A percentile compares a stretch with the other conserved stretches of the same genome.
phyloP scores from a whole-genome alignment of 202 grass and related monocot species.

The Eragrostis tef region DNA sequence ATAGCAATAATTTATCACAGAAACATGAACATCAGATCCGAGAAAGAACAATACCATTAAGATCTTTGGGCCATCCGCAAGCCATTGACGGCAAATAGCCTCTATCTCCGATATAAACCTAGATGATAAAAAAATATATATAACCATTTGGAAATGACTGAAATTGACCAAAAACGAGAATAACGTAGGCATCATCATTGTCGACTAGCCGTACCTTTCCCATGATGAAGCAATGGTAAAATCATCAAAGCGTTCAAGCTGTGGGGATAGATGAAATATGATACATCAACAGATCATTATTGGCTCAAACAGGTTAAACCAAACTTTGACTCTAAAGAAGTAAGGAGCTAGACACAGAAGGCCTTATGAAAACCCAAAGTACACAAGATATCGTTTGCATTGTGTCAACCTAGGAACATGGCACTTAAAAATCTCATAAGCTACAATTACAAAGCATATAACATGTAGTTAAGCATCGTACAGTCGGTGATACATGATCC shows the following conservation, averaged over 20 bases:
- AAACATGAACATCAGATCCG: constrained; percentile 23
- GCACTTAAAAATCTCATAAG: not conserved
- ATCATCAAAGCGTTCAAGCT: constrained; percentile 89
- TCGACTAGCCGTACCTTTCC: constrained; percentile 73
- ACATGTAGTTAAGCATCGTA: constrained; percentile 12
- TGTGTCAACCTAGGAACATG: not conserved
- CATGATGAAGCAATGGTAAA: constrained; percentile 97
- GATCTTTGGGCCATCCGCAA: constrained; percentile 81
- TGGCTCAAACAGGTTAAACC: not conserved
- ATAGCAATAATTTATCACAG: not conserved
- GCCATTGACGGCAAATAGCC: constrained; percentile 89
- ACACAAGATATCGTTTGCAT: not conserved
- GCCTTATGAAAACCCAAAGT: constrained; percentile 3
- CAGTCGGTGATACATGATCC: not conserved
- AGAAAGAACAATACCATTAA: constrained; percentile 69
- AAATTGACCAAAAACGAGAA: constrained; percentile 22
- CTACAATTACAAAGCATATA: not conserved
- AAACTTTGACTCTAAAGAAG: constrained; percentile 4
- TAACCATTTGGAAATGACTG: not conserved
- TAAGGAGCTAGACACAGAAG: constrained; percentile 1
- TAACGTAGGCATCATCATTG: constrained; percentile 22
- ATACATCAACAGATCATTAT: constrained; percentile 21
- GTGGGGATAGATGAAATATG: constrained; percentile 27
- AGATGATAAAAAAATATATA: constrained; percentile 33
- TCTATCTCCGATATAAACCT: constrained; percentile 99